Base-by-base conservation (phyloP, 768 basidiomycete species). In the Filobasidium floriforme region DNA sequence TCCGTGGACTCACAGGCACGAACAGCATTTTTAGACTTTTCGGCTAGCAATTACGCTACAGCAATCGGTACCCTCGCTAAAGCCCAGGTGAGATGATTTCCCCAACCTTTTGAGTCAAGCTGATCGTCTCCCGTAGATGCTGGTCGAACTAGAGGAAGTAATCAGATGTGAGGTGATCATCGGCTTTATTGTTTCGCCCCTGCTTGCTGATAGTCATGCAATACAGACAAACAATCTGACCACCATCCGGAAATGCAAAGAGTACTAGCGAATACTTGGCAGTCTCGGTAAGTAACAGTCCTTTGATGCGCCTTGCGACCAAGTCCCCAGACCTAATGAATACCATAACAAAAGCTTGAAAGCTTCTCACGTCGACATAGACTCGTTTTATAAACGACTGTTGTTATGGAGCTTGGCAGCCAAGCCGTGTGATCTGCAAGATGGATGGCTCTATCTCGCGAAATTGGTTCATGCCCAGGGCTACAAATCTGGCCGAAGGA, bases 61-160 rank as follows among this genome's bases (percentile, higher is more conserved):
- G 77, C 75, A 3, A 68, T 76, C 32, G 73, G 73, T 52, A 72
- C 72, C 14, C 69, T 78, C 5, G 76, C 73, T 1, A 78, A 76
- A 69, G 71, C 74, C 0, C 73, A 65, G 54, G 62, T 55, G 22
- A 40, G 62, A 49, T 19, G 24, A 26, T 41, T 9, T 49, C 22
- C 12, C 14, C 12, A 22, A 18, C 3, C 46, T 49, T 22, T 18
- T 22, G 15, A 22, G 14, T 6, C 46, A 49, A 49, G 46, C 22
- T 18, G 18, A 15, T 15, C 3, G 18, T 49, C 46, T 49, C 18
- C 37, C 14, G 19, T 44, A 78, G 61, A 64, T 72, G 37, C 70
- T 78, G 9, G 73, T 73, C 11, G 77, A 78, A 49, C 60, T 78
- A 12, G 69, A 75, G 46, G 77, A 78, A 65, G 77, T 77, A 24